Conservation (phyloP, 2,329 filamentous ascomycete species). For the Neoascochyta sp. region DNA sequence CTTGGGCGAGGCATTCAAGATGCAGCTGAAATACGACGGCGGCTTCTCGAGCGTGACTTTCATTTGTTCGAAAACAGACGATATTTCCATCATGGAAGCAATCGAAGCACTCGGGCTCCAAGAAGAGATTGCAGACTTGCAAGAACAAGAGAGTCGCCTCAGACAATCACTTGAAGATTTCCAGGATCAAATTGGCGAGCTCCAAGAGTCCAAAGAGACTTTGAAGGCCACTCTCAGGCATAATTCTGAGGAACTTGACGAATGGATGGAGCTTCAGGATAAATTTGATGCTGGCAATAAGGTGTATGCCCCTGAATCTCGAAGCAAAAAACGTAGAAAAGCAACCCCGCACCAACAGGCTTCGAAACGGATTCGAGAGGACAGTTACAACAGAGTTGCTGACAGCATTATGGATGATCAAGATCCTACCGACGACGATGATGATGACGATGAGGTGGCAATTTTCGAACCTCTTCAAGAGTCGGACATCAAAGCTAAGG, state of each 20-base stretch:
- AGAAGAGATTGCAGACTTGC: constrained; percentile 25
- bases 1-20: constrained; percentile 55
- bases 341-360: constrained; percentile 2
- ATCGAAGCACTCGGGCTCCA: constrained; percentile 39
- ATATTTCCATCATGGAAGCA: constrained; percentile 52
- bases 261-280: constrained; percentile 44
- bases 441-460: constrained; percentile 16
- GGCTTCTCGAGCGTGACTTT: constrained; percentile 55
- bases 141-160: constrained; percentile 18
- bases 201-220: constrained; percentile 35
- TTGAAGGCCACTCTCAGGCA: constrained; percentile 36
- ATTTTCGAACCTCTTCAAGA: constrained; percentile 40
- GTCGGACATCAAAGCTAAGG: constrained; percentile 41
- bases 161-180: constrained; percentile 16
- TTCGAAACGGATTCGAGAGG: constrained; percentile 16
- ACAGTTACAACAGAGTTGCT: constrained; percentile 12
- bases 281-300: constrained; percentile 41
- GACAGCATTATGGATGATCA: constrained; percentile 16
- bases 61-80: constrained; percentile 62
- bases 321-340: constrained; percentile 44
- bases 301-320: constrained; percentile 39
- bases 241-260: constrained; percentile 44
- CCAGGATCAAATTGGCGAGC: constrained; percentile 17
- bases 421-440: constrained; percentile 24
- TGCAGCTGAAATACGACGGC: constrained; percentile 59